Evolutionary conservation across 2,329 filamentous ascomycete species (phyloP).

Genomic region (Ilyonectria destructans): DNA sequence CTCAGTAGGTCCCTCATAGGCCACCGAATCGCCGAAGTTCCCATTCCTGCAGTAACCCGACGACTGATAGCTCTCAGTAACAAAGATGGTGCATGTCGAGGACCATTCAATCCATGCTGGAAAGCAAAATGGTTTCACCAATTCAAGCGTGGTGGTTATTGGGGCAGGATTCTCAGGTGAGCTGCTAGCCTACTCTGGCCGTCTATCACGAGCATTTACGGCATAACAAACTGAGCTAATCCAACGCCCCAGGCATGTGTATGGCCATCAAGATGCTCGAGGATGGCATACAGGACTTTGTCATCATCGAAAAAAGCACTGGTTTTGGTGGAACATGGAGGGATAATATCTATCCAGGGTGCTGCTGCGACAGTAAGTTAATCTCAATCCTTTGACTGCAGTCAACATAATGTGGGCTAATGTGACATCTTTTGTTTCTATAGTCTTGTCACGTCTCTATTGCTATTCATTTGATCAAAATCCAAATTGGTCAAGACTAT

Average conservation of each 20-base stretch:
- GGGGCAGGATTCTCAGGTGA: conserved; percentile 23
- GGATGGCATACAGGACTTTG: conserved; percentile 17
- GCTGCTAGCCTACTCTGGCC: not conserved
- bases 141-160: conserved; percentile 12
- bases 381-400: not conserved
- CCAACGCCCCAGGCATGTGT: conserved; percentile 8
- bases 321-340: conserved; percentile 27
- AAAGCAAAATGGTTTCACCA: conserved; percentile 15
- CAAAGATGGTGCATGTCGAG: conserved; percentile 2
- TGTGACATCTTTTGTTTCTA: not conserved
- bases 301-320: conserved; percentile 20
- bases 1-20: not conserved
- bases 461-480: conserved; percentile 24
- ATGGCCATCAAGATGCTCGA: conserved; percentile 17
- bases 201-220: no score
- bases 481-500: conserved; percentile 12
- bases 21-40: no score
- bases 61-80: not conserved
- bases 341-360: conserved; percentile 28
- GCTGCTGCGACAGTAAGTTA: conserved; percentile 21
- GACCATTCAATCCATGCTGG: not conserved
- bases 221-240: no score
- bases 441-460: conserved; percentile 15
- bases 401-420: no score
- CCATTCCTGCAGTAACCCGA: no score